Evolutionary conservation across 768 basidiomycete genomes (phyloP).

Genomic region (Auricularia heimuer): DNA sequence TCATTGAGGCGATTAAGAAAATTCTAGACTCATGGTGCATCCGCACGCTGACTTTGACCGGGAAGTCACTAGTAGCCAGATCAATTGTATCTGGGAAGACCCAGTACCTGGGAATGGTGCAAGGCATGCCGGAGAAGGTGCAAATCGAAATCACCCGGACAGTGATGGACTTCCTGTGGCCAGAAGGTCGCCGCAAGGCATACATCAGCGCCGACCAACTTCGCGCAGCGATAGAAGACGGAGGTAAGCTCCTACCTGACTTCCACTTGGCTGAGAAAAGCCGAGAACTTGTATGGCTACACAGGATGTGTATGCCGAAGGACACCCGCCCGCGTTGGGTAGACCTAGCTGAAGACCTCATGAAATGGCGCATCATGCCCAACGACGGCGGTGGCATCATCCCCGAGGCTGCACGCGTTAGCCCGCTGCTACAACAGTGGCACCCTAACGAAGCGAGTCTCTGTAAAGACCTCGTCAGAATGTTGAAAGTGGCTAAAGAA

Average conservation of each 20-base stretch:
- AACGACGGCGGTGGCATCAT: not conserved
- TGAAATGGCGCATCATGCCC: not conserved
- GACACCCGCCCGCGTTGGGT: not conserved
- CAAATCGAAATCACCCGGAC: not conserved
- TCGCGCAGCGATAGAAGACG: not conserved
- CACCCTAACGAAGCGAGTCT: not conserved
- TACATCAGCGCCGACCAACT: not conserved
- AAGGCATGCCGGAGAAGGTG: not conserved
- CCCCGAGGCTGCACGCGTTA: not conserved
- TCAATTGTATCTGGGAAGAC: not conserved
- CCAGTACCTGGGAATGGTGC: not conserved
- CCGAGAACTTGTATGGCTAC: not conserved
- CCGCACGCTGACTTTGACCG: not conserved
- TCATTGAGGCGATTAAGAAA: constrained; percentile 4
- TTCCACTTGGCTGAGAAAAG: not conserved
- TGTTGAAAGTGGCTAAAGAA: not conserved
- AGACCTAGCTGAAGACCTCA: not conserved
- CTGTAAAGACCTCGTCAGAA: not conserved
- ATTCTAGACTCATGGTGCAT: constrained; percentile 1
- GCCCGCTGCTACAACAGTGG: constrained; percentile 1
- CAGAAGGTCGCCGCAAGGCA: not conserved
- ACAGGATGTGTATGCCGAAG: not conserved
- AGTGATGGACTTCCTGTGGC: not conserved
- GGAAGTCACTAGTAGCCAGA: not conserved
- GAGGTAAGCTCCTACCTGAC: not conserved